Evolutionary conservation across 306 rosid species (phyloP).

Genomic region (Vachellia collinsii): DNA sequence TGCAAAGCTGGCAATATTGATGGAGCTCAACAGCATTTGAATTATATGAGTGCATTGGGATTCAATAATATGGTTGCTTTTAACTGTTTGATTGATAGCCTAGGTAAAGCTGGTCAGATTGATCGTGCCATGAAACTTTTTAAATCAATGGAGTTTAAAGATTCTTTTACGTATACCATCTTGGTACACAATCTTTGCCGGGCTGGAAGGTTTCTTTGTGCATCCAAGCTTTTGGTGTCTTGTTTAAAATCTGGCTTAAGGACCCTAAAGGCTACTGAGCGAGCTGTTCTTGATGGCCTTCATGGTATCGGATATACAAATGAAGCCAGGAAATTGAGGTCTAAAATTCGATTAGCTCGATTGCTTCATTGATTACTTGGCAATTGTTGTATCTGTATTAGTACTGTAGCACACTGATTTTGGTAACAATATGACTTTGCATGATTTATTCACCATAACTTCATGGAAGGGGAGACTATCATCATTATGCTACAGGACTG

Average conservation of each 20-base stretch:
- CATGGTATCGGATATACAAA: conserved; percentile 48
- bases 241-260: conserved; percentile 61
- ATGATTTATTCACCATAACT: conserved; percentile 17
- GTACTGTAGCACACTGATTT: conserved; percentile 16
- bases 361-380: conserved; percentile 39
- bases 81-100: conserved; percentile 74
- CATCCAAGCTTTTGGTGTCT: conserved; percentile 64
- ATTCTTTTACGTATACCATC: conserved; percentile 64
- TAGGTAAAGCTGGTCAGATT: conserved; percentile 77
- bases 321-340: conserved; percentile 65
- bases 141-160: conserved; percentile 71
- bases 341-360: conserved; percentile 48
- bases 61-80: conserved; percentile 67
- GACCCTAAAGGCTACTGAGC: conserved; percentile 55
- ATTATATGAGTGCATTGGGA: conserved; percentile 57
- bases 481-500: conserved; percentile 18
- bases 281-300: conserved; percentile 73
- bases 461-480: conserved; percentile 11
- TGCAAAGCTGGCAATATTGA: conserved; percentile 62
- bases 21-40: conserved; percentile 61
- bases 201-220: conserved; percentile 58
- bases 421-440: neutral
- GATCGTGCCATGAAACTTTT: conserved; percentile 68
- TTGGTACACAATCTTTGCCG: conserved; percentile 82
- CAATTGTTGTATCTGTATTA: neutral